phyloP scores from a whole-genome alignment of 345 rosid species.

The Gynandropsis gynandra region DNA sequence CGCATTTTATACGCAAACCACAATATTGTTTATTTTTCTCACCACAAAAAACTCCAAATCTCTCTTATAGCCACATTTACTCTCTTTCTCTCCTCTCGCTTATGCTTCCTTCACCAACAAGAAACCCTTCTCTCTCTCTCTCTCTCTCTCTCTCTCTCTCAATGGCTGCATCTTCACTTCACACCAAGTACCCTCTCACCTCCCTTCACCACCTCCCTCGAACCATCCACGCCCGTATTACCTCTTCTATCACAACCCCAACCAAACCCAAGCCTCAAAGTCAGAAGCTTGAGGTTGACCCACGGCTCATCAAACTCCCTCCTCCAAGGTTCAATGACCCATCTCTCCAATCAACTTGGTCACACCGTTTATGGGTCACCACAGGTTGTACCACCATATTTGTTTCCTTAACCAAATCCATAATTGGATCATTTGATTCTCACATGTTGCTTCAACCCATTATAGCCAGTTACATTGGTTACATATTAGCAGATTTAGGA shows the following conservation, averaged over 20 bases:
- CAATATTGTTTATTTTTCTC: slow-evolving; percentile 13
- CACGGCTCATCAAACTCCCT: slow-evolving; percentile 11
- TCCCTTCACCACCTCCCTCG: slow-evolving; percentile 20
- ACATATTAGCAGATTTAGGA: slow-evolving; percentile 69
- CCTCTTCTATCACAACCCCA: slow-evolving; percentile 40
- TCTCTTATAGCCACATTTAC: neutral
- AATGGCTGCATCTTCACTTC: slow-evolving; percentile 55
- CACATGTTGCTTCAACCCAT: slow-evolving; percentile 51
- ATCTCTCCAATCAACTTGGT: slow-evolving; percentile 58
- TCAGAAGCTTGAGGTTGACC: slow-evolving; percentile 23
- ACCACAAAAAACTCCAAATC: too few relatives aligned
- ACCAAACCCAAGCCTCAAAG: slow-evolving; percentile 29
- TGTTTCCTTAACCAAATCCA: slow-evolving; percentile 50
- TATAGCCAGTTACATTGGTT: slow-evolving; percentile 60
- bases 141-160: too few relatives aligned
- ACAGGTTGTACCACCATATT: slow-evolving; percentile 59
- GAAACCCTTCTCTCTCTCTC: too few relatives aligned
- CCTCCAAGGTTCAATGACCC: slow-evolving; percentile 45
- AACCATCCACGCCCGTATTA: slow-evolving; percentile 12
- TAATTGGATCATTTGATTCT: slow-evolving; percentile 35
- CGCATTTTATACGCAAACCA: slow-evolving; percentile 35
- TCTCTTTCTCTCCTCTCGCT: slow-evolving; percentile 13
- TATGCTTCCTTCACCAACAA: slow-evolving; percentile 1
- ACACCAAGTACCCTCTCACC: slow-evolving; percentile 34
- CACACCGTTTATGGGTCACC: slow-evolving; percentile 66